Evolutionary conservation across 305 asterid species (phyloP).

Genomic region (Fraxinus paxiana): DNA sequence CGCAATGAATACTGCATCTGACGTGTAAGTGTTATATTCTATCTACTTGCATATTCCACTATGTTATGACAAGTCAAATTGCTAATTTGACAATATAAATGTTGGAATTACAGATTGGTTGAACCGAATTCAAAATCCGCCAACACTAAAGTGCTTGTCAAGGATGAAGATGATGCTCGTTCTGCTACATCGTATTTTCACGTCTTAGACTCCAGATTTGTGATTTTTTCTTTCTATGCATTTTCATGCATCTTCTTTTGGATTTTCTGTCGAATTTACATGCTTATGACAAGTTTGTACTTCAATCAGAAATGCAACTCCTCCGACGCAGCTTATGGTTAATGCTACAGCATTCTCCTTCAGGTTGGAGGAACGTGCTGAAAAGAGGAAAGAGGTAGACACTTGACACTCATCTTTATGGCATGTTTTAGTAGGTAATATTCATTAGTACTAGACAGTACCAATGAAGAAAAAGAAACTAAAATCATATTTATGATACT

Average conservation of each 20-base stretch:
- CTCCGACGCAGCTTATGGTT: conserved; percentile 43
- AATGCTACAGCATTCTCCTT: conserved; percentile 58
- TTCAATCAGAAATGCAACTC: conserved; percentile 46
- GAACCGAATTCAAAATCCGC: conserved; percentile 35
- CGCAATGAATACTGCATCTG: conserved; percentile 27
- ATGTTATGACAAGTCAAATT: conserved; percentile 1
- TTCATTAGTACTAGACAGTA: not conserved
- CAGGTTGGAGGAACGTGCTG: conserved; percentile 84
- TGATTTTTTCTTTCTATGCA: not conserved
- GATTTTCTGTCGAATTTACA: not conserved
- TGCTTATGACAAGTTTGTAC: conserved; percentile 10
- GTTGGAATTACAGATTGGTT: conserved; percentile 38
- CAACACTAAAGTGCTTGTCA: conserved; percentile 24
- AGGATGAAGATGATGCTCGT: conserved; percentile 60
- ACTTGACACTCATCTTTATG: not conserved
- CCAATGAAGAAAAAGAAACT: not conserved
- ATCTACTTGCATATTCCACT: not conserved
- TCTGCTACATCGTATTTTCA: conserved; percentile 61
- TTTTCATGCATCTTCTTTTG: not conserved
- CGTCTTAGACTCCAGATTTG: conserved; percentile 7
- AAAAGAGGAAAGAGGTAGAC: conserved; percentile 77
- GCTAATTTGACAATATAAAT: conserved; percentile 4
- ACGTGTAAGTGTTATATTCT: conserved; percentile 41
- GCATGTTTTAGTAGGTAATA: not conserved
- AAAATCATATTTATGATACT: not conserved